Evolutionary conservation across 1,284 basidiomycete species (phyloP).

Genomic region (Trametes versicolor): DNA sequence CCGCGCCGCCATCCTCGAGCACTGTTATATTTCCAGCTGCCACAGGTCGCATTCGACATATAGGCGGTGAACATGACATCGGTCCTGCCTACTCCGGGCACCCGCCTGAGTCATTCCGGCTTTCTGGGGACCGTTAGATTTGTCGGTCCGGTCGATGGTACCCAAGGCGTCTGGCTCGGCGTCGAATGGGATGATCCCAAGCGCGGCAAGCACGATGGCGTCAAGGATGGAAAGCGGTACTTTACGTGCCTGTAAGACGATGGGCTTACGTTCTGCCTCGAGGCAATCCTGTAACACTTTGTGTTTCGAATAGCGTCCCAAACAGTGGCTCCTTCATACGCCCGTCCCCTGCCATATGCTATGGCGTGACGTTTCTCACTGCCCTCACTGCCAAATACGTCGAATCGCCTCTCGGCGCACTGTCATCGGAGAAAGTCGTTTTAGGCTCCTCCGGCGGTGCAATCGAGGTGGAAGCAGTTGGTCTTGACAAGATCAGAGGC

Average conservation of each 20-base stretch:
- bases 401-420: slow-evolving; percentile 62
- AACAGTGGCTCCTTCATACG: slow-evolving; percentile 82
- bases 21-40: not conserved
- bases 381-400: slow-evolving; percentile 84
- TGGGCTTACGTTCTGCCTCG: slow-evolving; percentile 12
- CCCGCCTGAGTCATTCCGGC: slow-evolving; percentile 61
- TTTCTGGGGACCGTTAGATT: slow-evolving; percentile 78
- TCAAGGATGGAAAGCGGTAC: slow-evolving; percentile 81
- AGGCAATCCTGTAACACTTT: slow-evolving; percentile 24
- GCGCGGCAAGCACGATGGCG: slow-evolving; percentile 90
- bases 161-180: slow-evolving; percentile 85
- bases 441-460: slow-evolving; percentile 85
- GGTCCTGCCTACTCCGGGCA: slow-evolving; percentile 50
- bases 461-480: slow-evolving; percentile 90
- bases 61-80: slow-evolving; percentile 9
- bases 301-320: slow-evolving; percentile 35
- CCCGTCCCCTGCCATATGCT: slow-evolving; percentile 62
- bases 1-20: not conserved
- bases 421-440: slow-evolving; percentile 66
- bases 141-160: slow-evolving; percentile 71
- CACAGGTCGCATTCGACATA: not conserved
- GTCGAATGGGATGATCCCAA: slow-evolving; percentile 93
- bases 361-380: slow-evolving; percentile 77
- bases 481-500: slow-evolving; percentile 79
- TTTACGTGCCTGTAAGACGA: slow-evolving; percentile 79